Evolutionary conservation across 2,329 filamentous ascomycete genomes (phyloP).

Genomic region (Ilyonectria robusta): DNA sequence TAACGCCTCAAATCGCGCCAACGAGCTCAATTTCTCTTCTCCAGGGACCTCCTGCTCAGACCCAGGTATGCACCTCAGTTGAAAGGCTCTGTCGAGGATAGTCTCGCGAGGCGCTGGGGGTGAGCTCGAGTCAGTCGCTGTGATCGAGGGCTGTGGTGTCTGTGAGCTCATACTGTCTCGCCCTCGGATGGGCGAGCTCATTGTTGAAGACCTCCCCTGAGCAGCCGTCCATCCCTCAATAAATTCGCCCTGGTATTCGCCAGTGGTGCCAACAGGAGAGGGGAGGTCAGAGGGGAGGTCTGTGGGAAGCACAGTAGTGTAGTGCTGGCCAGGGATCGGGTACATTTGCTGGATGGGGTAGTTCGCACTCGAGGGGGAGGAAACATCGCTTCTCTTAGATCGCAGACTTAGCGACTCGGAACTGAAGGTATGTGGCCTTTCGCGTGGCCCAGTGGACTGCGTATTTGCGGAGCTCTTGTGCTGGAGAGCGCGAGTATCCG

Average conservation of each 20-base stretch:
- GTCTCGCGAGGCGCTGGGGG: constrained; percentile 72
- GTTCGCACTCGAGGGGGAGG: constrained; percentile 68
- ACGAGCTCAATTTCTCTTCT: constrained; percentile 74
- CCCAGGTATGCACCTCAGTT: constrained; percentile 74
- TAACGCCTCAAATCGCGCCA: constrained; percentile 75
- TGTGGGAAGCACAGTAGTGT: constrained; percentile 65
- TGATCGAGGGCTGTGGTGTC: constrained; percentile 54
- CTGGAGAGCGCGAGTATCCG: constrained; percentile 54
- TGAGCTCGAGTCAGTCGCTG: constrained; percentile 60
- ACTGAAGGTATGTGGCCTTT: constrained; percentile 66
- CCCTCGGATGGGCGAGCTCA: constrained; percentile 70
- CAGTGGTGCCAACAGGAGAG: constrained; percentile 68
- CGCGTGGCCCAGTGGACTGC: constrained; percentile 61
- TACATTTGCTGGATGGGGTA: constrained; percentile 58
- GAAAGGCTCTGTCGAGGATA: constrained; percentile 77
- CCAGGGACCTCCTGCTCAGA: constrained; percentile 68
- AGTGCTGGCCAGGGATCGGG: constrained; percentile 61
- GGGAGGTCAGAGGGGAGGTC: constrained; percentile 73
- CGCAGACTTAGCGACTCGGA: constrained; percentile 73
- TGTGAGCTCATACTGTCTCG: constrained; percentile 70
- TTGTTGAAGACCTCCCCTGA: constrained; percentile 70
- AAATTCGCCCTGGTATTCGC: constrained; percentile 68
- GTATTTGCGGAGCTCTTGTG: constrained; percentile 65
- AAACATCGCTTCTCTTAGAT: constrained; percentile 74
- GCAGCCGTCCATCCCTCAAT: constrained; percentile 74